A percentile compares a stretch with the other conserved stretches of the same genome.
Evolutionary conservation across 345 rosid genomes (phyloP).

Genomic region (Eucalyptus fibrosa): DNA sequence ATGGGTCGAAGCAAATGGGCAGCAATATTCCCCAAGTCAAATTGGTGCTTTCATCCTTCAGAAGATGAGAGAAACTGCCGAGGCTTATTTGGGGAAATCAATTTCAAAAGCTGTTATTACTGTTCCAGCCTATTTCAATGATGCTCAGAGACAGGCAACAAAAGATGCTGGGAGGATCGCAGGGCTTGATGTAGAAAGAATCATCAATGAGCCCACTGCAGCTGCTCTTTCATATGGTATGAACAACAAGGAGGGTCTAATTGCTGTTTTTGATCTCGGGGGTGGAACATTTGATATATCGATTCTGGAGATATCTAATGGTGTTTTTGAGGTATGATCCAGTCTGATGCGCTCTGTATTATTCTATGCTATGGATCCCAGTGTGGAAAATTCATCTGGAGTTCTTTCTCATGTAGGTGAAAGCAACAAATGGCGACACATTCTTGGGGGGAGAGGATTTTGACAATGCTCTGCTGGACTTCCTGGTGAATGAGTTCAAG

Average conservation of each 20-base stretch:
- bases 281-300: constrained; percentile 32
- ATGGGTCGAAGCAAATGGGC: constrained; percentile 23
- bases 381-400: background rate
- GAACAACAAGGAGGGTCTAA: constrained; percentile 32
- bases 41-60: constrained; percentile 20
- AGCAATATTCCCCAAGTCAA: constrained; percentile 25
- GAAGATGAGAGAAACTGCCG: constrained; percentile 26
- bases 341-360: background rate
- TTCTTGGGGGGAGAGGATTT: constrained; percentile 34
- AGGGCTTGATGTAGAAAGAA: constrained; percentile 26
- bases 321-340: constrained; percentile 22
- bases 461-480: constrained; percentile 22
- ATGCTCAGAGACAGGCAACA: constrained; percentile 31
- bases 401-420: constrained; percentile 6
- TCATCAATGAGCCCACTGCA: constrained; percentile 31
- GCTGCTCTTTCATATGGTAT: constrained; percentile 31
- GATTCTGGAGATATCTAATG: constrained; percentile 26
- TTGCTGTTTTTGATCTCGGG: constrained; percentile 32
- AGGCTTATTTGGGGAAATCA: constrained; percentile 20
- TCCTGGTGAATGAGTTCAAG: constrained; percentile 19
- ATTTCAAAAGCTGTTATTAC: constrained; percentile 25
- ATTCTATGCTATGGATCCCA: background rate
- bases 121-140: constrained; percentile 32
- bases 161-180: constrained; percentile 35
- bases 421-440: constrained; percentile 37